A percentile compares a stretch with the other conserved stretches of the same genome.
phyloP scores from a whole-genome alignment of 208 protist species.

The Acanthamoeba castellanii region DNA sequence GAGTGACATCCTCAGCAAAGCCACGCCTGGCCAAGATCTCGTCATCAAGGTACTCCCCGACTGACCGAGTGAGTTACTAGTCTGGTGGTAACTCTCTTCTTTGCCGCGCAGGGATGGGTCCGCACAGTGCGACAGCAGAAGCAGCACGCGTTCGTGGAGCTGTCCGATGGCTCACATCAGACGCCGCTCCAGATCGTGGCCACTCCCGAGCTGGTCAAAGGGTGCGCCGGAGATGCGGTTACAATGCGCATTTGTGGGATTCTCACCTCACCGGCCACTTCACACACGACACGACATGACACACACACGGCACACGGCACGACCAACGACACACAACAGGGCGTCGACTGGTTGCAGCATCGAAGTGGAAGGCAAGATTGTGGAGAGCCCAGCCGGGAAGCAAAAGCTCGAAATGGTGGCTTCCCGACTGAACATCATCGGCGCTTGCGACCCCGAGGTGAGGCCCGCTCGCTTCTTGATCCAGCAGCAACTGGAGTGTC shows the following conservation, averaged over 20 bases:
- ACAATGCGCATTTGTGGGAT: background rate
- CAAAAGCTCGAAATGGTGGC: constrained; percentile 60
- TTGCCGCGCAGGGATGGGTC: constrained; percentile 35
- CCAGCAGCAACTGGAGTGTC: background rate
- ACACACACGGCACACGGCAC: background rate
- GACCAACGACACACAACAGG: background rate
- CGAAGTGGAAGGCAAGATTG: constrained; percentile 21
- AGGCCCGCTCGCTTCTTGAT: no score
- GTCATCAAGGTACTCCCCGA: constrained; percentile 15
- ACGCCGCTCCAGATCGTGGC: constrained; percentile 56
- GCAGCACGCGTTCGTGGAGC: constrained; percentile 50
- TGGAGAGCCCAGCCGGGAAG: constrained; percentile 60
- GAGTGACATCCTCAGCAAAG: constrained; percentile 17
- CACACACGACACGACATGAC: background rate
- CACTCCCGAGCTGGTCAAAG: constrained; percentile 54
- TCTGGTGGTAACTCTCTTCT: background rate
- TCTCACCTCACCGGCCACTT: background rate
- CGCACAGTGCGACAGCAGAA: constrained; percentile 71
- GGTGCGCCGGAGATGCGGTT: background rate
- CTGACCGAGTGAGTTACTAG: background rate
- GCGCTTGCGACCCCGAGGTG: constrained; percentile 68
- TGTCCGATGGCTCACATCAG: constrained; percentile 65
- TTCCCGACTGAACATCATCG: background rate
- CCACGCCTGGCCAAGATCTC: constrained; percentile 42
- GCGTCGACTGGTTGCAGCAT: constrained; percentile 62